A percentile compares a stretch with the other conserved stretches of the same genome.
phyloP scores from a whole-genome alignment of 2,329 filamentous ascomycete genomes.

The Emmonsiellopsis sp. region DNA sequence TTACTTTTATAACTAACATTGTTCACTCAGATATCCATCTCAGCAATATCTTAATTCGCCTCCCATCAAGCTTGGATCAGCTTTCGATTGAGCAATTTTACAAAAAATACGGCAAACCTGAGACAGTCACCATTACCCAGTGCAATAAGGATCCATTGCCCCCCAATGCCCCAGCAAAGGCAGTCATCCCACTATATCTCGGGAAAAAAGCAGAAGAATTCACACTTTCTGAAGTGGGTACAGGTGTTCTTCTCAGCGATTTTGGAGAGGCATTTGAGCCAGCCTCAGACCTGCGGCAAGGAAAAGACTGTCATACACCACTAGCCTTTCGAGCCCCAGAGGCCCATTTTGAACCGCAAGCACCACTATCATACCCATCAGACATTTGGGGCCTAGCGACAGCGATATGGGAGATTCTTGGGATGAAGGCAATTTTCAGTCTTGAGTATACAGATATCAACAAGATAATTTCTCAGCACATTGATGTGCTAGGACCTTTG shows the following conservation, averaged over 20 bases:
- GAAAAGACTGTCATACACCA: conserved; percentile 16
- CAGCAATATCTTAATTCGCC: conserved; percentile 18
- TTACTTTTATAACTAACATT: background rate
- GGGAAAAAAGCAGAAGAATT: conserved; percentile 22
- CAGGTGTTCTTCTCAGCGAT: conserved; percentile 23
- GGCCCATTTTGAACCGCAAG: conserved; percentile 13
- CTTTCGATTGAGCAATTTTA: conserved; percentile 25
- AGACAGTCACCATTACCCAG: conserved; percentile 19
- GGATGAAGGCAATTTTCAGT: conserved; percentile 15
- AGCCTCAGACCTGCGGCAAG: conserved; percentile 1
- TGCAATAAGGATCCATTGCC: conserved; percentile 17
- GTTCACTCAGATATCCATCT: conserved; percentile 21
- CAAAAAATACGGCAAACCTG: conserved; percentile 21
- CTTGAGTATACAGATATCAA: conserved; percentile 5
- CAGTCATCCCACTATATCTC: conserved; percentile 19
- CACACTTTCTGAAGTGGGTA: conserved; percentile 16
- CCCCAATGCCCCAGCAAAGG: conserved; percentile 19
- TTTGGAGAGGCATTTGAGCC: conserved; percentile 25
- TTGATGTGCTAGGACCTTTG: conserved; percentile 11
- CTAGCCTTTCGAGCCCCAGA: conserved; percentile 14
- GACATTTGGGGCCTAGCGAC: conserved; percentile 19
- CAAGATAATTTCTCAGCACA: conserved; percentile 9
- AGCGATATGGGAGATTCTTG: conserved; percentile 19
- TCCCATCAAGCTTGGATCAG: conserved; percentile 18
- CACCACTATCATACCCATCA: conserved; percentile 13